Percentiles rank a stretch among this genome's conserved stretches.
Conservation (phyloP, 1,139 yeast species). For the Yamadazyma atmosphaerica region DNA sequence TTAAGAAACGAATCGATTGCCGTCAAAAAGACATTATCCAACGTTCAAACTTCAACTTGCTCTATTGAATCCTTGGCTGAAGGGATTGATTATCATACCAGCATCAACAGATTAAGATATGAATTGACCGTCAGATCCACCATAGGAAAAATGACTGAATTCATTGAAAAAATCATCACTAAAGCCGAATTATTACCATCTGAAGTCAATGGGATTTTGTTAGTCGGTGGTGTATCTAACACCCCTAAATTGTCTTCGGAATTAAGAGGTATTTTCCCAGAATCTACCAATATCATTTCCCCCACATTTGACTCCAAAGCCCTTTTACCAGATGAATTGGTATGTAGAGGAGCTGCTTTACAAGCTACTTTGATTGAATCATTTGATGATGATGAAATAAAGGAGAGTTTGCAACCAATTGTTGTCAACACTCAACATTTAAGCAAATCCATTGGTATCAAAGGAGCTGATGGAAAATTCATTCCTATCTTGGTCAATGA, state of each 20-base stretch:
- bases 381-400: constrained; percentile 83
- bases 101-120: constrained; percentile 90
- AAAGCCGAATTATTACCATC: constrained; percentile 85
- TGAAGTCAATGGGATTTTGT: constrained; percentile 87
- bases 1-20: constrained; percentile 79
- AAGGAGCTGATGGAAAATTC: constrained; percentile 71
- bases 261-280: constrained; percentile 76
- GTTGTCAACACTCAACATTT: constrained; percentile 90
- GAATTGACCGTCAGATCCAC: constrained; percentile 85
- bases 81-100: constrained; percentile 90
- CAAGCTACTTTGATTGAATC: constrained; percentile 88
- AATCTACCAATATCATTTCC: constrained; percentile 71
- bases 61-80: constrained; percentile 95
- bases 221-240: constrained; percentile 92
- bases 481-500: constrained; percentile 75
- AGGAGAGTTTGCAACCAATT: constrained; percentile 81
- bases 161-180: constrained; percentile 70
- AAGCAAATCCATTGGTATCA: constrained; percentile 80
- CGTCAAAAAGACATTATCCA: constrained; percentile 89
- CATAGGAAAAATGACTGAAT: constrained; percentile 70
- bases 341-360: constrained; percentile 94
- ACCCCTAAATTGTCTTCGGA: constrained; percentile 88
- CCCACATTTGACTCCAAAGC: constrained; percentile 80
- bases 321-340: constrained; percentile 82
- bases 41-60: constrained; percentile 84